Percentiles rank a stretch among this genome's conserved stretches.
These are phyloP conservation scores for Kuraishia floccosa DNA, from an alignment of 805 yeast species.

Conservation along the genomic window DNA sequence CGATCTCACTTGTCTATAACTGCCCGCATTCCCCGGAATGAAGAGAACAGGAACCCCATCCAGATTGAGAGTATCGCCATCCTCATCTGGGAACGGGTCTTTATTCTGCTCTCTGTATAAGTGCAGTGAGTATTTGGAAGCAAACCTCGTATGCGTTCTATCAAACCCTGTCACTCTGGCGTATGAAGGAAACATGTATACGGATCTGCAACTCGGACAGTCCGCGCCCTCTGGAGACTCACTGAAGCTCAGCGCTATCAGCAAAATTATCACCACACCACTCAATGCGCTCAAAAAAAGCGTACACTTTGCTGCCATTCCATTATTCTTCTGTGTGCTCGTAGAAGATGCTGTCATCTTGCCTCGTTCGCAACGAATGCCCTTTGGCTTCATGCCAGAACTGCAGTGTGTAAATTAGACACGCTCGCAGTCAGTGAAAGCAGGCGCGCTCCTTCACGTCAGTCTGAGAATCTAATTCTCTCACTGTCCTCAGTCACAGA, in stretches of 20 bases:
- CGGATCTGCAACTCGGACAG: constrained; percentile 43
- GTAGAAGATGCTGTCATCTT: too few relatives aligned
- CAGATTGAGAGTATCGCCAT: constrained; percentile 17
- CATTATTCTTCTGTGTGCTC: too few relatives aligned
- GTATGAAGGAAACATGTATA: constrained; percentile 78
- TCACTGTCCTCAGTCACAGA: too few relatives aligned
- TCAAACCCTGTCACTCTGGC: constrained; percentile 69
- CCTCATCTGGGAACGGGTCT: constrained; percentile 41
- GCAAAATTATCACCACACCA: too few relatives aligned
- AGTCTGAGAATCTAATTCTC: too few relatives aligned
- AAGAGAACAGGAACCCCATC: constrained; percentile 84
- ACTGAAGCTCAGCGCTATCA: constrained; percentile 16
- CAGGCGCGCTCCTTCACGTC: too few relatives aligned
- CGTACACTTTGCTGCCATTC: too few relatives aligned
- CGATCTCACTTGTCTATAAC: constrained; percentile 80
- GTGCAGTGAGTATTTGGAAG: constrained; percentile 75
- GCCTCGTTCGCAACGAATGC: too few relatives aligned
- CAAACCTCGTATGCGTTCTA: constrained; percentile 52
- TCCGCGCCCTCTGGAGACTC: constrained; percentile 30
- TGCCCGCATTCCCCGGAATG: constrained; percentile 97
- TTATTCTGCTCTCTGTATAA: constrained; percentile 76
- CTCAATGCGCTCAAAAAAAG: too few relatives aligned
- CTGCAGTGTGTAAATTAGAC: too few relatives aligned
- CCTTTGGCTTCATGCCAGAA: too few relatives aligned
- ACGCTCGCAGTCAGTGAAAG: too few relatives aligned